Evolutionary conservation across 495 filamentous ascomycete genomes (phyloP), one percentile per base, ranked within the genome.

Genomic region (Penicillium diatomitis): DNA sequence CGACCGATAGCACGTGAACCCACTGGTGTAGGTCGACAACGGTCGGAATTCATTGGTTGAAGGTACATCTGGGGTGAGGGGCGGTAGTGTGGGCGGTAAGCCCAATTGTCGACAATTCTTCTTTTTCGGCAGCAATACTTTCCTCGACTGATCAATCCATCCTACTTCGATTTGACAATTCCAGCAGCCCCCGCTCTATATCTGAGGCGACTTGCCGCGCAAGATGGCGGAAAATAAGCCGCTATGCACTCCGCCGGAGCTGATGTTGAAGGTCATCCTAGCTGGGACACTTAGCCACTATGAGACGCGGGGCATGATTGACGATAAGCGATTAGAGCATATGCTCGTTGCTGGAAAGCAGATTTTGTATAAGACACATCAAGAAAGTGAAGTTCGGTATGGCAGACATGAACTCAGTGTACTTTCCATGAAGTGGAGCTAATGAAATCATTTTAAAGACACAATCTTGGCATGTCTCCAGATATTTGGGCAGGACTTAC

Each of bases 401-500:
- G 54, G 42, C 37, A 32, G 11, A 27, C 20, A 27, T 32, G 20
- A 20, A 20, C 20, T 20, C 20, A 20, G 20, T 20, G 5, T 38
- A 44, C 6, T 2, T 27, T 27, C 6, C 4, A 11, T 11, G 8
- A 20, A 20, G 20, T 20, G 20, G 20, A 20, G 20, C 20, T 20
- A 20, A 20, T 20, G 30, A 52, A 31, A 11, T 38, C 47, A 11
- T 46, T 8, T 46, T 3, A 40, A 45, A 67, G 62, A 46, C 57
- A 70, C 38, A 62, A 65, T 74, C 75, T 67, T 63, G 86, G 68
- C 57, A 69, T 60, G 64, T 86, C 60, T 61, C 79, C 43, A 59
- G 79, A 84, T 46, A 78, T 86, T 45, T 90, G 86, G 86, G 76
- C 84, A 52, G 83, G 82, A 60, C 71, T 81, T 45, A 71, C 71